These are phyloP conservation scores for Hypoxylon lenormandii DNA, from an alignment of 495 filamentous ascomycete species.

Conservation along the genomic window DNA sequence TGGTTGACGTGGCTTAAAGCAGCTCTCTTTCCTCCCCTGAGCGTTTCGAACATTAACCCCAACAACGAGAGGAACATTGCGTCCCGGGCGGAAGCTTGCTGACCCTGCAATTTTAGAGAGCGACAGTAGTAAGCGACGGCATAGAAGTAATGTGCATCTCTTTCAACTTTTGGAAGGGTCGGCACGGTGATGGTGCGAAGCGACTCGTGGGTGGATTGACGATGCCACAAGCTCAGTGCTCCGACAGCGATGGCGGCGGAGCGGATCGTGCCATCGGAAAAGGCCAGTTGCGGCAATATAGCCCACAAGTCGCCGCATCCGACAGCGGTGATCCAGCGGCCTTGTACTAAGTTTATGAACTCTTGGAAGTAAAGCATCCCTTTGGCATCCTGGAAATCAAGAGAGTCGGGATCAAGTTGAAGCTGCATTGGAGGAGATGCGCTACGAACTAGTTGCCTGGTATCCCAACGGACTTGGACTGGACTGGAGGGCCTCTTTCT, in stretches of 20 bases:
- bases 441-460: neutral
- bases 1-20: conserved; percentile 26
- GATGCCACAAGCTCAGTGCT: conserved; percentile 28
- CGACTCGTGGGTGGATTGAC: conserved; percentile 8
- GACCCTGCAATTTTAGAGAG: conserved; percentile 23
- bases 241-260: conserved; percentile 31
- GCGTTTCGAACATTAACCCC: conserved; percentile 17
- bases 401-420: conserved; percentile 8
- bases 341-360: conserved; percentile 17
- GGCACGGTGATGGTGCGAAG: conserved; percentile 12
- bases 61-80: conserved; percentile 27
- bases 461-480: conserved; percentile 22
- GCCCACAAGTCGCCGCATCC: conserved; percentile 20
- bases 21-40: conserved; percentile 22
- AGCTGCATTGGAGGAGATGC: conserved; percentile 12
- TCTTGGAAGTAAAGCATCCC: conserved; percentile 26
- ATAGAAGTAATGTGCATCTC: conserved; percentile 29
- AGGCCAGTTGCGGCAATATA: conserved; percentile 25
- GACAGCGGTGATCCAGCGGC: conserved; percentile 21
- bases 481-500: conserved; percentile 2
- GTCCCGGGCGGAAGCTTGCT: conserved; percentile 17
- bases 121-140: conserved; percentile 32
- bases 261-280: conserved; percentile 16
- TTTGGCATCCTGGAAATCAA: conserved; percentile 19
- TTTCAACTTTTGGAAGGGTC: neutral